Evolutionary conservation across 139 green algal genomes (phyloP).

Genomic region (Zygnema circumcarinatum): DNA sequence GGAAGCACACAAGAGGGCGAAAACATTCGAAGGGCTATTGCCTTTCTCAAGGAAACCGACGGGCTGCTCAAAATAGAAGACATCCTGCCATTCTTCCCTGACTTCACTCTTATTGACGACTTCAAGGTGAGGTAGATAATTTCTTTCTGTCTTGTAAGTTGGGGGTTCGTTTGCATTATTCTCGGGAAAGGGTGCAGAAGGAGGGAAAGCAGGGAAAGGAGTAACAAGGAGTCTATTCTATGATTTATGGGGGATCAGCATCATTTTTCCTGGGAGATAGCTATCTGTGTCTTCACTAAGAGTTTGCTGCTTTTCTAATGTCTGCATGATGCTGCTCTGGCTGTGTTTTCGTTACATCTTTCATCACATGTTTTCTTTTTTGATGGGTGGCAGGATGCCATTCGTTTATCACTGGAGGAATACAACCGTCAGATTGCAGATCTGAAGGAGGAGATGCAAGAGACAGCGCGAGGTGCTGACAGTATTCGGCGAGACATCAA

Average conservation of each 20-base stretch:
- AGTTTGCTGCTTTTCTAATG: too few relatives aligned
- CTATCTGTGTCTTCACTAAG: too few relatives aligned
- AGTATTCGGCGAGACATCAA: conserved; percentile 68
- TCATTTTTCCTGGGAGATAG: too few relatives aligned
- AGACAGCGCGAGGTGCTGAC: conserved; percentile 80
- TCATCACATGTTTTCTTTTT: too few relatives aligned
- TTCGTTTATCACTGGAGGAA: conserved; percentile 82
- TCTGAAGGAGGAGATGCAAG: conserved; percentile 70
- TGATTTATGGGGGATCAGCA: too few relatives aligned
- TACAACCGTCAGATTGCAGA: conserved; percentile 86
- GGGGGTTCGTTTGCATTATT: too few relatives aligned
- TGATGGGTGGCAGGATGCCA: conserved; percentile 66
- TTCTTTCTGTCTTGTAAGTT: too few relatives aligned
- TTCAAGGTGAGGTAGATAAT: conserved; percentile 86
- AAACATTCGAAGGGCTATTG: conserved; percentile 53
- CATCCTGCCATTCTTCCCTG: conserved; percentile 95
- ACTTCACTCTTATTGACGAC: conserved; percentile 93
- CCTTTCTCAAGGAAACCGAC: conserved; percentile 61
- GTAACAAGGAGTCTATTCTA: too few relatives aligned
- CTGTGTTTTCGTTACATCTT: too few relatives aligned
- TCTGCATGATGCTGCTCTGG: too few relatives aligned
- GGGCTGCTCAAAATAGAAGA: conserved; percentile 93
- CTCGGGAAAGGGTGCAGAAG: too few relatives aligned
- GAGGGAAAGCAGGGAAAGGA: too few relatives aligned
- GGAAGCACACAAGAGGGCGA: not conserved